Evolutionary conservation across 441 rosid genomes (phyloP).

Genomic region (Mallotus repandus): DNA sequence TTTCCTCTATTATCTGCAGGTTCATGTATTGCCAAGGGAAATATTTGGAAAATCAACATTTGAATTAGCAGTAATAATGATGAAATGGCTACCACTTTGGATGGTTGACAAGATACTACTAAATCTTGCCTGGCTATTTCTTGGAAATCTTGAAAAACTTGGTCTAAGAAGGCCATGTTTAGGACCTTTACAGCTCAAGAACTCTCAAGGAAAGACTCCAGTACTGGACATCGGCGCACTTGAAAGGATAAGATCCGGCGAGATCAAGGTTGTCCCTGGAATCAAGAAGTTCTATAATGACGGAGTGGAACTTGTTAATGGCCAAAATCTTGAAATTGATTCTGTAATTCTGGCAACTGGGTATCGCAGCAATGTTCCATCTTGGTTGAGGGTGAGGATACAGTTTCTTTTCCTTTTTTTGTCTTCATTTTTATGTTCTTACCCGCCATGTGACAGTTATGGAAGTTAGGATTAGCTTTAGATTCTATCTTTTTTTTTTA

Average conservation of each 20-base stretch:
- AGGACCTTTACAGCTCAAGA: conserved; percentile 71
- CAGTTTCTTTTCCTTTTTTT: background rate
- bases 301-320: conserved; percentile 62
- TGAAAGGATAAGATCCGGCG: conserved; percentile 56
- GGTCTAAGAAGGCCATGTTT: conserved; percentile 30
- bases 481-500: conserved; percentile 13
- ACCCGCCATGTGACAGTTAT: conserved; percentile 34
- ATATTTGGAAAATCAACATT: conserved; percentile 34
- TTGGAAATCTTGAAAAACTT: conserved; percentile 25
- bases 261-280: conserved; percentile 63
- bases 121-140: conserved; percentile 24
- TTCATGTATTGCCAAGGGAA: conserved; percentile 35
- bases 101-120: conserved; percentile 28
- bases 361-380: conserved; percentile 86
- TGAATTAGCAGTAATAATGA: conserved; percentile 23
- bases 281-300: conserved; percentile 51
- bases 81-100: conserved; percentile 35
- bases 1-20: conserved; percentile 8
- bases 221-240: conserved; percentile 77
- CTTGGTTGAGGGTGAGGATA: conserved; percentile 71
- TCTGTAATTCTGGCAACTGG: conserved; percentile 84
- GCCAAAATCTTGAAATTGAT: conserved; percentile 54
- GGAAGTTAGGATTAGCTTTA: conserved; percentile 24
- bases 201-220: conserved; percentile 65
- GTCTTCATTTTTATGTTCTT: background rate